These are phyloP conservation scores for Trichoderma simmonsii DNA, from an alignment of 2,329 filamentous ascomycete genomes.

Conservation along the genomic window DNA sequence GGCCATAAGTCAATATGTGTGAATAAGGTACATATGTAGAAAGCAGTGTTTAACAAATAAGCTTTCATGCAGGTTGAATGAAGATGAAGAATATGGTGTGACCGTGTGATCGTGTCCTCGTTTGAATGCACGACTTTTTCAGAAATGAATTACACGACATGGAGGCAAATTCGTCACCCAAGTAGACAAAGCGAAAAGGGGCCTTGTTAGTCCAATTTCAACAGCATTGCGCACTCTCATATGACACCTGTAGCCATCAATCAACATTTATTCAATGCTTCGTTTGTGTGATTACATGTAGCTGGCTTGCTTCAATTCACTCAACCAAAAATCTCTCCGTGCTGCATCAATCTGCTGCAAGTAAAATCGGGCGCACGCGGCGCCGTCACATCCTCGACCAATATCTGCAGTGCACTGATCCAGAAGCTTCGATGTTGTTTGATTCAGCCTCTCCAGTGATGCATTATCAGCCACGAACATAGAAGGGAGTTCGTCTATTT, in stretches of 20 bases:
- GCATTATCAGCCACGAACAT: slow-evolving; percentile 28
- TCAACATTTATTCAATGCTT: background rate
- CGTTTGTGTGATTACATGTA: background rate
- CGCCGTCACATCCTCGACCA: slow-evolving; percentile 23
- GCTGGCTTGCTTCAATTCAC: slow-evolving; percentile 22
- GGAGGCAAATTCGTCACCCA: background rate
- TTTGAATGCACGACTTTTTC: background rate
- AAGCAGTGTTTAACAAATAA: background rate
- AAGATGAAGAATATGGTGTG: background rate
- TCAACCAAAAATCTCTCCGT: slow-evolving; percentile 33
- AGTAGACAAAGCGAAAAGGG: background rate
- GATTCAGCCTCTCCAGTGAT: slow-evolving; percentile 27
- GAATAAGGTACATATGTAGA: background rate
- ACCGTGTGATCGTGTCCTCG: background rate
- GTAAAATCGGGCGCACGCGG: slow-evolving; percentile 31
- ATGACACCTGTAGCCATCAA: background rate
- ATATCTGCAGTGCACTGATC: slow-evolving; percentile 35
- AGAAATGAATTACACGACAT: background rate
- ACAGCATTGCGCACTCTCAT: background rate
- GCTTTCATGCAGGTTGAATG: background rate
- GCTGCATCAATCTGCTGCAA: slow-evolving; percentile 26
- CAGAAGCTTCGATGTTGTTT: slow-evolving; percentile 28
- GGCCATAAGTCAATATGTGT: background rate
- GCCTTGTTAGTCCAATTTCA: background rate
- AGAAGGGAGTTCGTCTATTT: background rate